Conservation (phyloP, 306 rosid genomes). For the Styphnolobium japonicum region DNA sequence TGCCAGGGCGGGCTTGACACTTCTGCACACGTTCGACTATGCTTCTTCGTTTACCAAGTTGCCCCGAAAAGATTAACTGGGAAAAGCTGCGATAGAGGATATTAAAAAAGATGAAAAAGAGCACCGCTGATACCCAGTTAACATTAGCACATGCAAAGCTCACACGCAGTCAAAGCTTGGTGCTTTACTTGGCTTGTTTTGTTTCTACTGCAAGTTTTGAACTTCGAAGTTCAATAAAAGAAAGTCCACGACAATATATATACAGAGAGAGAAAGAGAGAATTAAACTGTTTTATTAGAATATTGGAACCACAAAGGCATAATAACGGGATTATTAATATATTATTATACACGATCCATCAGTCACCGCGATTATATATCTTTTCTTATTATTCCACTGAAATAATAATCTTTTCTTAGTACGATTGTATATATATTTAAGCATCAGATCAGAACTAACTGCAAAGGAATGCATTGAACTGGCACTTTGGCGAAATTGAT, state of each 20-base stretch:
- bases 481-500: conserved; percentile 49
- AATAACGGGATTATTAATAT: neutral
- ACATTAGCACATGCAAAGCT: too few species aligned
- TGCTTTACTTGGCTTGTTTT: neutral
- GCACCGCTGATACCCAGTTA: too few species aligned
- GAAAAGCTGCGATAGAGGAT: neutral
- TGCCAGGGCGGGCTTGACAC: neutral
- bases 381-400: too few species aligned
- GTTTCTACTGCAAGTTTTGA: neutral
- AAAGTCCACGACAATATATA: neutral
- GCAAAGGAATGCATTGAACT: conserved; percentile 45
- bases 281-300: neutral
- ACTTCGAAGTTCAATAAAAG: neutral
- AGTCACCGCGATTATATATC: too few species aligned
- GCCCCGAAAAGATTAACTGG: too few species aligned
- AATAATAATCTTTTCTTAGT: too few species aligned
- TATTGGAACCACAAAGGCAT: neutral
- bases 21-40: neutral
- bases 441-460: too few species aligned
- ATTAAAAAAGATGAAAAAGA: too few species aligned
- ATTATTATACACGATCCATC: conserved; percentile 1
- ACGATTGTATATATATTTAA: too few species aligned
- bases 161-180: neutral
- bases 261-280: too few species aligned
- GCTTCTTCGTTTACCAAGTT: neutral